phyloP scores from a whole-genome alignment of 768 basidiomycete genomes.

The Pleurotus cornucopiae region DNA sequence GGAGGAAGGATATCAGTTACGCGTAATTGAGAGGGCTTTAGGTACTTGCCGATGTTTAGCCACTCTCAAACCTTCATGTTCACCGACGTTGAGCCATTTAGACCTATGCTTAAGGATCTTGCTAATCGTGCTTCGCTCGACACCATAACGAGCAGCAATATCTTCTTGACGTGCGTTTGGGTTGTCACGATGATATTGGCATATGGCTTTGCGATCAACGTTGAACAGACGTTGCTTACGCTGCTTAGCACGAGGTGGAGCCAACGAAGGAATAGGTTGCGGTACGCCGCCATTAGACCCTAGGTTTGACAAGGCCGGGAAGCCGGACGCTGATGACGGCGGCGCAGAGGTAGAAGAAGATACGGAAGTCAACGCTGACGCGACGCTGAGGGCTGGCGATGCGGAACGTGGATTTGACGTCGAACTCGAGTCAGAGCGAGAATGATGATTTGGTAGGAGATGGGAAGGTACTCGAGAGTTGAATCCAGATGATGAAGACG shows the following conservation, averaged over 20 bases:
- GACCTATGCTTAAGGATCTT: slow-evolving; percentile 85
- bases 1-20: slow-evolving; percentile 7
- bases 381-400: slow-evolving; percentile 61
- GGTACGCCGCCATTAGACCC: neutral
- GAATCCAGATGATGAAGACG: slow-evolving; percentile 36
- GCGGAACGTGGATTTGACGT: slow-evolving; percentile 40
- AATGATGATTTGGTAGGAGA: slow-evolving; percentile 34
- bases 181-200: slow-evolving; percentile 56
- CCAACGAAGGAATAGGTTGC: slow-evolving; percentile 13
- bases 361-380: slow-evolving; percentile 48
- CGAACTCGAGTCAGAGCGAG: slow-evolving; percentile 31
- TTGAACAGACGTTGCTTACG: slow-evolving; percentile 74
- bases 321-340: slow-evolving; percentile 13
- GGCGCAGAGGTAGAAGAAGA: slow-evolving; percentile 32
- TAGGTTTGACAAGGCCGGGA: slow-evolving; percentile 3
- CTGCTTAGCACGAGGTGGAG: slow-evolving; percentile 40
- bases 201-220: slow-evolving; percentile 72
- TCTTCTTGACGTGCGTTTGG: slow-evolving; percentile 79
- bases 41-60: slow-evolving; percentile 63
- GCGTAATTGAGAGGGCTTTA: neutral
- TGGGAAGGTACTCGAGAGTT: neutral
- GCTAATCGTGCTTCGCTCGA: slow-evolving; percentile 91
- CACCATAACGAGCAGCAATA: slow-evolving; percentile 69
- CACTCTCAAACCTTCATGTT: slow-evolving; percentile 51
- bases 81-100: slow-evolving; percentile 73